phyloP scores from a whole-genome alignment of 2,329 filamentous ascomycete genomes.

The Neocatenulostroma microsporum region DNA sequence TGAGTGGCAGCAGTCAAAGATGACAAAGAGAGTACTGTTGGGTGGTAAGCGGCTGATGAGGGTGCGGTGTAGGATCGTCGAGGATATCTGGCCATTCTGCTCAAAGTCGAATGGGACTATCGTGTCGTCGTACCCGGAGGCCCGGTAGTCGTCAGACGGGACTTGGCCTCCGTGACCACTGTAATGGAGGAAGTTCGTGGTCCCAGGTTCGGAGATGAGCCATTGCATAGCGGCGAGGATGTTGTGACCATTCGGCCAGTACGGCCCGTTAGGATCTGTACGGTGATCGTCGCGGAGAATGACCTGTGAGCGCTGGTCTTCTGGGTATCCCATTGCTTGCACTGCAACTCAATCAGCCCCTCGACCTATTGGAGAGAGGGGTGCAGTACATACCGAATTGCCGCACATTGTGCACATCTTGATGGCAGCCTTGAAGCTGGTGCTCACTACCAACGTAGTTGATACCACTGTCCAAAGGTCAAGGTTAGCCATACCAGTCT shows the following conservation, averaged over 20 bases:
- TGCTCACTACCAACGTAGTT: constrained; percentile 43
- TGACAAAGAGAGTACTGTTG: constrained; percentile 45
- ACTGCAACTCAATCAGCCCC: neutral
- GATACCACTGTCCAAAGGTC: constrained; percentile 49
- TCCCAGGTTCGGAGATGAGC: constrained; percentile 47
- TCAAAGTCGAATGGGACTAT: constrained; percentile 30
- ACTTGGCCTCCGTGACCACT: constrained; percentile 53
- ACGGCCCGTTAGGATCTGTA: constrained; percentile 26
- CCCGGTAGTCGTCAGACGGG: constrained; percentile 31
- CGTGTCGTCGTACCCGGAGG: constrained; percentile 25
- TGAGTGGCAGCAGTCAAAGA: constrained; percentile 57
- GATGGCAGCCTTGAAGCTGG: constrained; percentile 41
- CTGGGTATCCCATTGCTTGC: constrained; percentile 30
- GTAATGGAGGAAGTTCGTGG: constrained; percentile 50
- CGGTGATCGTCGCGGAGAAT: constrained; percentile 36
- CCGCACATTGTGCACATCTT: constrained; percentile 39
- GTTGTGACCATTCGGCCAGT: constrained; percentile 28
- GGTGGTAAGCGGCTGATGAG: constrained; percentile 47
- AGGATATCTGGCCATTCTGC: constrained; percentile 47
- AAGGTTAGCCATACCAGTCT: too few species aligned
- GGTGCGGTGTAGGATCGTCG: constrained; percentile 44
- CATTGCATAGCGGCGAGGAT: constrained; percentile 49
- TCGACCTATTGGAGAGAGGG: neutral
- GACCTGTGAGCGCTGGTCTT: constrained; percentile 36
- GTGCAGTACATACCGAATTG: constrained; percentile 28